phyloP scores from a whole-genome alignment of 2,329 filamentous ascomycete genomes.

The Knoxdaviesia proteae region DNA sequence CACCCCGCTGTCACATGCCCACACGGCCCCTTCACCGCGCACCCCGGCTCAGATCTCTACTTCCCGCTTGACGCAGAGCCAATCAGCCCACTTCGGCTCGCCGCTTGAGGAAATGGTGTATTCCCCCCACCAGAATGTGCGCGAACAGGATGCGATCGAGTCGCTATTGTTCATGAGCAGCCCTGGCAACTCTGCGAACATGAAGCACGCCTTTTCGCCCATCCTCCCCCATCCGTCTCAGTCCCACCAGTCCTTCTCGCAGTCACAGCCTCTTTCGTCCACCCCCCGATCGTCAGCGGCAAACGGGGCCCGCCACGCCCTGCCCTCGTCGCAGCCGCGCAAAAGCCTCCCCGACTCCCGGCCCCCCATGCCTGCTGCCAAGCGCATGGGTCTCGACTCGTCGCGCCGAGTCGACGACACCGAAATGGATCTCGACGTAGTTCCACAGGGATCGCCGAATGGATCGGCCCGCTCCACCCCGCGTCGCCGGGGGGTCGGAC shows the following conservation, averaged over 20 bases:
- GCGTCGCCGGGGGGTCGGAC: no score
- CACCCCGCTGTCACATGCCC: conserved; percentile 25
- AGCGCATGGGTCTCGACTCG: conserved; percentile 27
- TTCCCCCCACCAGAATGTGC: conserved; percentile 46
- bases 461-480: no score
- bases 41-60: conserved; percentile 11
- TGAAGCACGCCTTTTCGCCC: conserved; percentile 25
- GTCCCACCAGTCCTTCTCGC: no score
- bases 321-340: conserved; percentile 27
- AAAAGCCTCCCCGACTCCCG: conserved; percentile 30
- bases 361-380: conserved; percentile 15
- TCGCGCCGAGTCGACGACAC: conserved; percentile 7
- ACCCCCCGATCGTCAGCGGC: background rate
- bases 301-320: conserved; percentile 11
- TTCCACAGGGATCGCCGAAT: no score
- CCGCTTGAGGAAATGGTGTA: conserved; percentile 34
- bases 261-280: no score
- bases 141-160: conserved; percentile 67
- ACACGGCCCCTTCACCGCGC: conserved; percentile 21
- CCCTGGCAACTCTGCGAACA: conserved; percentile 46
- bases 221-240: no score
- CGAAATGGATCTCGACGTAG: no score
- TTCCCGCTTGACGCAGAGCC: conserved; percentile 8
- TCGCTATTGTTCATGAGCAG: conserved; percentile 67
- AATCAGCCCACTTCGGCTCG: conserved; percentile 15